phyloP scores from a whole-genome alignment of 495 filamentous ascomycete genomes.

The Talaromyces trachyspermus region DNA sequence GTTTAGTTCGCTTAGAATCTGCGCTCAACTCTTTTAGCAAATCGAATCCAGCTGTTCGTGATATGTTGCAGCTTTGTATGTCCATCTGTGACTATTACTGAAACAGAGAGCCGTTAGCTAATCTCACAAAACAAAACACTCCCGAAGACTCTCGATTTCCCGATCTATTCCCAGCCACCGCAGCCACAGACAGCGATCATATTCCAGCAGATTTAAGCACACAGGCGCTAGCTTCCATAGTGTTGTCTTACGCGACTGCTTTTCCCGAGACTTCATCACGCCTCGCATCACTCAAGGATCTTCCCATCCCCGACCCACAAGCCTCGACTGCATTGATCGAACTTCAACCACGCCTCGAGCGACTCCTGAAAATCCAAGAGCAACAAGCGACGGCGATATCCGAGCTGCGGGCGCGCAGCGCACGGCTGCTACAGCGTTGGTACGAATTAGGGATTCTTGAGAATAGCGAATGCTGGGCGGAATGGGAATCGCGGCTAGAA shows the following conservation, averaged over 20 bases:
- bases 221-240: conserved; percentile 50
- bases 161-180: conserved; percentile 39
- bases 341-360: conserved; percentile 63
- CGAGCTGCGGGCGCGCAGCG: conserved; percentile 64
- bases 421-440: conserved; percentile 67
- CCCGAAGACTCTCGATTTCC: conserved; percentile 49
- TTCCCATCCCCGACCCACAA: conserved; percentile 63
- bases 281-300: conserved; percentile 71
- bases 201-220: conserved; percentile 38
- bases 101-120: conserved; percentile 2
- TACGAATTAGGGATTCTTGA: conserved; percentile 66
- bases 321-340: conserved; percentile 59
- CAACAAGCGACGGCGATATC: conserved; percentile 66
- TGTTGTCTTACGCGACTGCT: conserved; percentile 65
- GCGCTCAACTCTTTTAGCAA: conserved; percentile 44
- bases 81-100: conserved; percentile 2
- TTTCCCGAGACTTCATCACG: conserved; percentile 73
- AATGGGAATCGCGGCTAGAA: conserved; percentile 62
- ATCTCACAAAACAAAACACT: neutral
- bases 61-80: conserved; percentile 43
- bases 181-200: conserved; percentile 13
- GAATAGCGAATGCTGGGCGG: conserved; percentile 63
- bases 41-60: conserved; percentile 38
- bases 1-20: conserved; percentile 58
- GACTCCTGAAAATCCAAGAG: conserved; percentile 55